Conservation (phyloP, 1,284 basidiomycete genomes). For the Nidula niveotomentosa region DNA sequence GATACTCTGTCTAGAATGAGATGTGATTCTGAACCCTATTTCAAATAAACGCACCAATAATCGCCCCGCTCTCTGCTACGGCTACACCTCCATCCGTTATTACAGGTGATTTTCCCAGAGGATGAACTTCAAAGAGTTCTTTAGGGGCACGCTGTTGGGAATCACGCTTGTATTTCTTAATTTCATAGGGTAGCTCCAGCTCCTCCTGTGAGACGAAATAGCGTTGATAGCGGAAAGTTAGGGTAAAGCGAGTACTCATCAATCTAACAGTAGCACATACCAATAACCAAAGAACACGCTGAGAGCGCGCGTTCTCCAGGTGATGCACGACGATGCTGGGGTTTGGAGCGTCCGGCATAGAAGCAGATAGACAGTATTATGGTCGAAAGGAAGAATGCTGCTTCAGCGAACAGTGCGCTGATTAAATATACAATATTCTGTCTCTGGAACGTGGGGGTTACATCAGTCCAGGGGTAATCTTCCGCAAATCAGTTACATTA, state of each 20-base stretch:
- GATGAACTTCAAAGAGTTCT: slow-evolving; percentile 37
- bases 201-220: slow-evolving; percentile 37
- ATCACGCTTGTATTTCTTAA: slow-evolving; percentile 45
- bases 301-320: not conserved
- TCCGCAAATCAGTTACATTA: too few relatives aligned
- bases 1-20: slow-evolving; percentile 30
- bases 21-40: not conserved
- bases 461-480: too few relatives aligned
- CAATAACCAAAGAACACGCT: not conserved
- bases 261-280: not conserved
- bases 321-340: not conserved
- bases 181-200: slow-evolving; percentile 43
- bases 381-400: too few relatives aligned
- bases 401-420: too few relatives aligned
- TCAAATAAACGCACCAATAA: slow-evolving; percentile 33
- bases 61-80: slow-evolving; percentile 48
- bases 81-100: slow-evolving; percentile 42
- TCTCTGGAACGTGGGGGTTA: too few relatives aligned
- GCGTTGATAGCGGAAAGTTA: not conserved
- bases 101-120: slow-evolving; percentile 46
- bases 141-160: slow-evolving; percentile 34
- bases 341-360: not conserved
- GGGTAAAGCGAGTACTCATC: not conserved
- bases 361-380: too few relatives aligned
- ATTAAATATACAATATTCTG: too few relatives aligned